Base-by-base conservation (phyloP, 257 asterid genomes). In the Lithospermum erythrorhizon region DNA sequence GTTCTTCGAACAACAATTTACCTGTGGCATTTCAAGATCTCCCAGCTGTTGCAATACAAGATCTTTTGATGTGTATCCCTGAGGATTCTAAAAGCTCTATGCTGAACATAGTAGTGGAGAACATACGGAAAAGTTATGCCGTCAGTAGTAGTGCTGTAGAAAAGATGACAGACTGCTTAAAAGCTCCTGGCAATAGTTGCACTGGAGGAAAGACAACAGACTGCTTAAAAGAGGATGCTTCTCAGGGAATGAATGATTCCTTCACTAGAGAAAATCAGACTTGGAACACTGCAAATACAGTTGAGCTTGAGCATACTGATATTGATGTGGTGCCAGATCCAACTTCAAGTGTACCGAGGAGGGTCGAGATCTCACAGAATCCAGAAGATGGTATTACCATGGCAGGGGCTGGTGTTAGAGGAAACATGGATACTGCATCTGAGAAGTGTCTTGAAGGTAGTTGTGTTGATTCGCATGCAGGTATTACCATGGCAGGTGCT, bases 11-110 rank as follows among this genome's bases (percentile, higher is more conserved):
- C 65, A 17, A 4, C 21, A 70, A 49, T 25, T 32, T 58, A 6
- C 57, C 57, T 18, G 17, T 61, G 59, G 53, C 60, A 41, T 22
- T 65, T 24, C 75, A 66, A 55, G 70, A 68, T 24, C 78, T 66
- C 54, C 74, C 76, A 13, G 62, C 61, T 32, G 35, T 68, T 58
- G 27, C 64, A 24, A 30, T 69, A 58, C 76, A 68, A 21, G 76
- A 74, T 66, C 65, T 65, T 66, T 63, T 68, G 32, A 62, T 30
- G 55, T 59, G 71, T 10, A 45, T 62, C 32, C 69, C 59, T 35
- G 62, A 59, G 58, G 65, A 69, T 64, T 60, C 61, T 19, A 75
- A 55, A 59, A 62, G 54, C 30, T 37, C 48, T 65, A 41, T 58
- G 74, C 57, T 49, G 10, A 73, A 30, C 53, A 32, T 25, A 35